phyloP scores from a whole-genome alignment of 1,139 yeast genomes.

The Pichia sp. region DNA sequence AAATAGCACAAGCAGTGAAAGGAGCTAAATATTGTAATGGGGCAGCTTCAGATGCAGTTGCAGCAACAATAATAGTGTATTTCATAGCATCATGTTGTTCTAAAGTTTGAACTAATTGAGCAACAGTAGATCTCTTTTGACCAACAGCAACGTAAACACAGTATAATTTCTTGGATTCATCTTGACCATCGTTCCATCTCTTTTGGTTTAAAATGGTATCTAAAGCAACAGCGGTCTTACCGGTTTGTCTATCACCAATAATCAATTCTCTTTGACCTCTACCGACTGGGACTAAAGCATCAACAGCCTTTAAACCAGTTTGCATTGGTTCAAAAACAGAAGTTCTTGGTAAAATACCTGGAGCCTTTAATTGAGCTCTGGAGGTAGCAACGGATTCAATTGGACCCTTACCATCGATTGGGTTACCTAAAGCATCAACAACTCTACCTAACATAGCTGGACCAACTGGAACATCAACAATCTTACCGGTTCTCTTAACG shows the following conservation, averaged over 20 bases:
- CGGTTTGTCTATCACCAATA: conserved; percentile 99
- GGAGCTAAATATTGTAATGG: conserved; percentile 99
- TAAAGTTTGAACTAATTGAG: conserved; percentile 98
- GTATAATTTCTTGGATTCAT: conserved; percentile 96
- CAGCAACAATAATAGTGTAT: conserved; percentile 97
- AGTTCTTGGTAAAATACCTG: conserved; percentile 99
- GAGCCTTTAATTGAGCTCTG: conserved; percentile 99
- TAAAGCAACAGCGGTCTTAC: conserved; percentile 98
- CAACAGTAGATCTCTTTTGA: conserved; percentile 99
- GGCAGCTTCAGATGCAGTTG: conserved; percentile 99
- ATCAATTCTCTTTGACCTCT: conserved; percentile 99
- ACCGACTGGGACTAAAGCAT: conserved; percentile 98
- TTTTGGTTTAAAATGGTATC: conserved; percentile 98
- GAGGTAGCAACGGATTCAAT: conserved; percentile 75
- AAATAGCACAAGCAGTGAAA: conserved; percentile 99
- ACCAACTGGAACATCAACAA: conserved; percentile 99
- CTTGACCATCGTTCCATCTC: conserved; percentile 94
- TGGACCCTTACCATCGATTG: conserved; percentile 99
- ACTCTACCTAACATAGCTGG: conserved; percentile 98
- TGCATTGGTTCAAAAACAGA: conserved; percentile 99
- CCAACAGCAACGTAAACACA: conserved; percentile 99
- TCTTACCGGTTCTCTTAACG: conserved; percentile 99
- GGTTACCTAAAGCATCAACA: conserved; percentile 98
- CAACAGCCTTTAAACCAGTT: conserved; percentile 99
- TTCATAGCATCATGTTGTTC: conserved; percentile 98